A percentile compares a stretch with the other conserved stretches of the same genome.
These are phyloP conservation scores for Elongisporangium senticosum DNA, from an alignment of 352 stramenopile species.

Conservation along the genomic window DNA sequence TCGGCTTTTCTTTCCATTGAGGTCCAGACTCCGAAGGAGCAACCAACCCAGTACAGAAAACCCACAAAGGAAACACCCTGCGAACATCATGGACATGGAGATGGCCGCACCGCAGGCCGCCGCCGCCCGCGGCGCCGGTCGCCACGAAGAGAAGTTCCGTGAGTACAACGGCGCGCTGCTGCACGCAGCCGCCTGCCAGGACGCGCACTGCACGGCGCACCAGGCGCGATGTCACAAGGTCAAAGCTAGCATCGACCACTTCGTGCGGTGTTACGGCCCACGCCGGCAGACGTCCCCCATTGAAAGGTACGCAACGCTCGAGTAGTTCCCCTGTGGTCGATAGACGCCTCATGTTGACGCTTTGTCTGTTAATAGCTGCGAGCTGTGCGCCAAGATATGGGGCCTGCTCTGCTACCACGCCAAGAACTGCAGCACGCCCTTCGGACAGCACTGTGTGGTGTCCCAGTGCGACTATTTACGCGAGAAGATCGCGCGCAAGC, in stretches of 20 bases:
- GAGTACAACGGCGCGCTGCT: slow-evolving; percentile 81
- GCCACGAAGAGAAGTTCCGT: slow-evolving; percentile 80
- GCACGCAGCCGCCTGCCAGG: slow-evolving; percentile 56
- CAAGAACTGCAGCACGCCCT: slow-evolving; percentile 57
- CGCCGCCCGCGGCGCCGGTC: slow-evolving; percentile 13
- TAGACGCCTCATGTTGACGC: not conserved
- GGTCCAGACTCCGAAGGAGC: not conserved
- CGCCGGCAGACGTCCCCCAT: slow-evolving; percentile 64
- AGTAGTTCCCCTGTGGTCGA: not conserved
- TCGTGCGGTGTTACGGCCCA: slow-evolving; percentile 78
- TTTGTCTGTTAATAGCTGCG: slow-evolving; percentile 34
- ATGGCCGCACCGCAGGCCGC: slow-evolving; percentile 22
- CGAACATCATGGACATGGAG: slow-evolving; percentile 31
- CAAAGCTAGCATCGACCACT: slow-evolving; percentile 86
- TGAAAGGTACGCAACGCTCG: slow-evolving; percentile 48
- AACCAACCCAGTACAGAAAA: not conserved
- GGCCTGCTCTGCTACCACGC: slow-evolving; percentile 83
- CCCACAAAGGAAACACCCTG: not conserved
- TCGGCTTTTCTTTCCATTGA: not conserved
- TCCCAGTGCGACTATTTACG: slow-evolving; percentile 84
- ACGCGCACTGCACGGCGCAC: slow-evolving; percentile 51
- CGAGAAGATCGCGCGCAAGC: slow-evolving; percentile 79
- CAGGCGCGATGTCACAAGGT: slow-evolving; percentile 82
- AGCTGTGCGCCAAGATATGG: slow-evolving; percentile 84
- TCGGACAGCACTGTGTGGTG: slow-evolving; percentile 58